Percentiles rank a stretch among this genome's conserved stretches.
Conservation (phyloP, 2,329 filamentous ascomycete genomes). For the Leptoxyphium fumago region DNA sequence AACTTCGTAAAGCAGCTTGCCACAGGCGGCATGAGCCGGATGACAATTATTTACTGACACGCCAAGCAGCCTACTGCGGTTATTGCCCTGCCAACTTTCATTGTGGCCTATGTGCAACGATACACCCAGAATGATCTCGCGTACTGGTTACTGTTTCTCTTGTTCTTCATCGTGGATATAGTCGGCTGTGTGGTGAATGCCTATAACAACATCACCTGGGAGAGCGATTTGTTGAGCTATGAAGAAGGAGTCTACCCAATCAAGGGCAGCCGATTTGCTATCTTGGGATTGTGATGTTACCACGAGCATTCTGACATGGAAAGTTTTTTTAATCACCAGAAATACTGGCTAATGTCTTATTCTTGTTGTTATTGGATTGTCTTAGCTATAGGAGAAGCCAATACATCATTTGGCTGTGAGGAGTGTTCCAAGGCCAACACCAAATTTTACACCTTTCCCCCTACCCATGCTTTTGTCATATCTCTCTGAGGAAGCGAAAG, state of each 20-base stretch:
- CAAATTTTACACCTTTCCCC: too few relatives aligned
- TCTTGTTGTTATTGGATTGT: too few relatives aligned
- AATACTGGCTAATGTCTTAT: too few relatives aligned
- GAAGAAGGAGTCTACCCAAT: conserved; percentile 16
- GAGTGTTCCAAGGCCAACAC: too few relatives aligned
- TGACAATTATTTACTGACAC: conserved; percentile 1
- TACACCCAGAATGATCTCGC: conserved; percentile 12
- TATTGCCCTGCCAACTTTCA: conserved; percentile 17
- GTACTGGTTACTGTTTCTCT: conserved; percentile 21
- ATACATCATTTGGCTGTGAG: too few relatives aligned
- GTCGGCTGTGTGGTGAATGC: conserved; percentile 22
- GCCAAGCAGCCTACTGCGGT: conserved; percentile 14
- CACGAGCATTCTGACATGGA: not conserved
- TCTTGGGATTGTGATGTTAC: conserved; percentile 8
- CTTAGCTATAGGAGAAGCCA: too few relatives aligned
- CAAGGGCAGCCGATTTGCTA: conserved; percentile 13
- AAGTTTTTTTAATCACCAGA: too few relatives aligned
- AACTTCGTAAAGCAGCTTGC: not conserved
- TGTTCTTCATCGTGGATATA: conserved; percentile 21
- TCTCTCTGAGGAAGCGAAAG: too few relatives aligned
- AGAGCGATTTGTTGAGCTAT: conserved; percentile 15
- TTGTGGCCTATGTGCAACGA: conserved; percentile 18
- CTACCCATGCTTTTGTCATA: too few relatives aligned
- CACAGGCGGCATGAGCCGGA: not conserved
- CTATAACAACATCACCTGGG: conserved; percentile 23